Conservation (phyloP, 768 basidiomycete species). For the Amylocystis lapponica region DNA sequence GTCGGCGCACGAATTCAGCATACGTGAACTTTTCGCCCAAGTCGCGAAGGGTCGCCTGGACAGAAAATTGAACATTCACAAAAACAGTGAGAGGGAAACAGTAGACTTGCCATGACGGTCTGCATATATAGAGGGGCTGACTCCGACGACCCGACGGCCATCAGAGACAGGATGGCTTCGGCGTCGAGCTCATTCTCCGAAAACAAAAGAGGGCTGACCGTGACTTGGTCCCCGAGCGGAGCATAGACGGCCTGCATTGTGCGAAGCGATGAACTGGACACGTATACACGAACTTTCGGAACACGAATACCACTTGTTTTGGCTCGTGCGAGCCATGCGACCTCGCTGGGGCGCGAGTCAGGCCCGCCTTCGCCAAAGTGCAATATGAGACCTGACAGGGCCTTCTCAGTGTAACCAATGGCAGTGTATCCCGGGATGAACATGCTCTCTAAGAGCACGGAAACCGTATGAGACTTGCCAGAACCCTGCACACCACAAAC, state of each 20-base stretch:
- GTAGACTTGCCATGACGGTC: slow-evolving; percentile 45
- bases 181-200: slow-evolving; percentile 59
- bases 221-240: slow-evolving; percentile 35
- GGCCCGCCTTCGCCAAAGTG: slow-evolving; percentile 67
- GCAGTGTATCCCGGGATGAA: slow-evolving; percentile 44
- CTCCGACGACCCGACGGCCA: slow-evolving; percentile 50
- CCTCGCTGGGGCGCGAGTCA: slow-evolving; percentile 55
- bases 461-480: slow-evolving; percentile 69
- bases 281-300: slow-evolving; percentile 42
- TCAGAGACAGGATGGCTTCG: slow-evolving; percentile 64
- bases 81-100: not conserved
- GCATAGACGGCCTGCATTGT: slow-evolving; percentile 52
- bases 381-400: slow-evolving; percentile 58
- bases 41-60: slow-evolving; percentile 53
- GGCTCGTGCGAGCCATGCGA: slow-evolving; percentile 47
- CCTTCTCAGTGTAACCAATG: slow-evolving; percentile 46
- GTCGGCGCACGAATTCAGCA: slow-evolving; percentile 37
- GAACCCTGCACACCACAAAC: slow-evolving; percentile 75
- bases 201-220: slow-evolving; percentile 50
- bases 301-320: slow-evolving; percentile 24
- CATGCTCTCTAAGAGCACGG: slow-evolving; percentile 65
- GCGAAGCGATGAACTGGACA: slow-evolving; percentile 53
- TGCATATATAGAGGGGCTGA: slow-evolving; percentile 68
- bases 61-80: not conserved
- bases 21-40: slow-evolving; percentile 57